A percentile compares a stretch with the other conserved stretches of the same genome.
Conservation (phyloP, 768 basidiomycete genomes). For the Collybia sp. region DNA sequence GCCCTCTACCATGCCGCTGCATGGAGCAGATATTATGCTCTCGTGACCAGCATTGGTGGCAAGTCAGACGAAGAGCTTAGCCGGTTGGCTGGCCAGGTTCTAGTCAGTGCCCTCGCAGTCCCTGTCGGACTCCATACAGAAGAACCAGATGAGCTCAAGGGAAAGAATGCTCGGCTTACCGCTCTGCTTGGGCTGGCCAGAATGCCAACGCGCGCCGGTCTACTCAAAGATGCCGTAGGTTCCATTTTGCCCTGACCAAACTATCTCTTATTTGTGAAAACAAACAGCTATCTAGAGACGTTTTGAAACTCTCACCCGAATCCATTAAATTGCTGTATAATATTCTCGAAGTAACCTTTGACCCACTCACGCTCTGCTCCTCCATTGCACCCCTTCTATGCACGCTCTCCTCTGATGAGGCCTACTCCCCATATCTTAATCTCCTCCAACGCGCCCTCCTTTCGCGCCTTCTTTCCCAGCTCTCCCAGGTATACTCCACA, state of each 20-base stretch:
- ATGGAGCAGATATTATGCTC: constrained; percentile 81
- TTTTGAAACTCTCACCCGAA: constrained; percentile 73
- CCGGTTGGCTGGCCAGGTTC: constrained; percentile 84
- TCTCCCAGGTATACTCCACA: constrained; percentile 88
- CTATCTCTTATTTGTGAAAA: constrained; percentile 1
- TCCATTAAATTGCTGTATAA: constrained; percentile 77
- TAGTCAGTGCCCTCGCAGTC: constrained; percentile 90
- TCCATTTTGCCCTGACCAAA: background rate
- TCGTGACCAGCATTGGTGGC: constrained; percentile 68
- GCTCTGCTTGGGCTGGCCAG: constrained; percentile 80
- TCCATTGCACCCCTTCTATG: constrained; percentile 76
- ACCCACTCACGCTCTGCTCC: constrained; percentile 81
- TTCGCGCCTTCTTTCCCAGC: constrained; percentile 84
- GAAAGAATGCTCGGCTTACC: constrained; percentile 74
- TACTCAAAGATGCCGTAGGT: constrained; percentile 83
- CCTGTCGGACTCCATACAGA: constrained; percentile 65
- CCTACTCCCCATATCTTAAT: constrained; percentile 80
- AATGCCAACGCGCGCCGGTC: constrained; percentile 81
- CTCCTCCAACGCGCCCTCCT: constrained; percentile 89
- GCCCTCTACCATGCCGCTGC: constrained; percentile 96
- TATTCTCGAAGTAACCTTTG: constrained; percentile 89
- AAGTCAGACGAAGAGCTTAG: constrained; percentile 75
- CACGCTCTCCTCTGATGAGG: constrained; percentile 45
- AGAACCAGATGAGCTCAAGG: constrained; percentile 43
- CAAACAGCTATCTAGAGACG: constrained; percentile 70